phyloP scores from a whole-genome alignment of 169 alveolate species.

The Plasmodium ovale region DNA sequence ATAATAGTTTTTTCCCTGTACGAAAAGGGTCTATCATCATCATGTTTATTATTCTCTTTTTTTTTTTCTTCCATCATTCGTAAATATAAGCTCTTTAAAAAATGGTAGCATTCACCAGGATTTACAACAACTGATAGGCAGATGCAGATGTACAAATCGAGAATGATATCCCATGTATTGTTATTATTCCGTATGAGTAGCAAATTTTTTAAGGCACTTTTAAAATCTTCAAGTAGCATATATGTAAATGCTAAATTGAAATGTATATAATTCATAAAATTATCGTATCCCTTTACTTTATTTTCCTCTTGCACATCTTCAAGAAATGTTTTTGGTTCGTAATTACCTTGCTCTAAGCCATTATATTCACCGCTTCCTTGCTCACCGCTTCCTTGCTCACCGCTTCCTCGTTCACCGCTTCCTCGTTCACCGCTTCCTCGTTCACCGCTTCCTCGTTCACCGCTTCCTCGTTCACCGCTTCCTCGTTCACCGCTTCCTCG shows the following conservation, averaged over 20 bases:
- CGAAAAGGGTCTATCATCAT: neutral
- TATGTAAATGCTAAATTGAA: constrained; percentile 71
- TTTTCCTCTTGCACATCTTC: neutral
- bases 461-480: constrained; percentile 1
- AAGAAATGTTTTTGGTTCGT: neutral
- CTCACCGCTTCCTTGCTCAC: neutral
- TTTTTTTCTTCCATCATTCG: neutral
- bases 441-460: neutral
- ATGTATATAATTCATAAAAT: constrained; percentile 61
- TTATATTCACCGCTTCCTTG: neutral
- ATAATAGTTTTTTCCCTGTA: constrained; percentile 41
- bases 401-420: neutral
- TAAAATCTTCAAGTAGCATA: constrained; percentile 56
- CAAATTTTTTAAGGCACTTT: constrained; percentile 46
- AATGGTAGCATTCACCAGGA: constrained; percentile 47
- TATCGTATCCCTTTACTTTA: constrained; percentile 2
- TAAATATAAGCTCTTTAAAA: constrained; percentile 41
- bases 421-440: neutral
- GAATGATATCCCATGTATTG: neutral
- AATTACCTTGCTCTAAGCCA: neutral
- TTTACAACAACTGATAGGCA: constrained; percentile 3
- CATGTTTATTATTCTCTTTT: neutral
- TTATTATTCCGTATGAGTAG: constrained; percentile 6
- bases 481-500: too few relatives aligned
- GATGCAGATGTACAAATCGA: constrained; percentile 41